Conservation (phyloP, 163 green algal species). For the Volvox carteri region DNA sequence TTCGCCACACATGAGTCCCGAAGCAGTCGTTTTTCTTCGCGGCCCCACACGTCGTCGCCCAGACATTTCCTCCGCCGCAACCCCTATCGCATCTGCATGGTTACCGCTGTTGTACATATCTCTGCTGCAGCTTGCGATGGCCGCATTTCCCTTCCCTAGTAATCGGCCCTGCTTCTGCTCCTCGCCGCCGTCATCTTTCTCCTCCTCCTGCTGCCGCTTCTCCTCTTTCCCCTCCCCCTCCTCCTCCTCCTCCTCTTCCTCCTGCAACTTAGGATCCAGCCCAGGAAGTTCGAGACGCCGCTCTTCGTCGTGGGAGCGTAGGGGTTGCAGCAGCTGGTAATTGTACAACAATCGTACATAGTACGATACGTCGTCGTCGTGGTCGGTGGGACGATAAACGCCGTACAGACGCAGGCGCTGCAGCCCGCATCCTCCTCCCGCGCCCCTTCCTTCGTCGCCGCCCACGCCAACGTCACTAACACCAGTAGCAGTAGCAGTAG, state of each 20-base stretch:
- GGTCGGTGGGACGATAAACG: conserved; percentile 63
- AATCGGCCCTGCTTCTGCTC: conserved; percentile 9
- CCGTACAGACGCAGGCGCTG: conserved; percentile 69
- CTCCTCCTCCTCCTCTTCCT: background rate
- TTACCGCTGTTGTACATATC: too few relatives aligned
- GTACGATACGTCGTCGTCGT: conserved; percentile 62
- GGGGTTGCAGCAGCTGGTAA: background rate
- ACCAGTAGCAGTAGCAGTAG: background rate
- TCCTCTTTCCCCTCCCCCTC: background rate
- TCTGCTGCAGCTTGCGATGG: too few relatives aligned
- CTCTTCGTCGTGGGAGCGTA: background rate
- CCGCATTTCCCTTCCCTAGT: too few relatives aligned
- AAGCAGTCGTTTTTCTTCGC: background rate
- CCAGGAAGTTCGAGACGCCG: background rate
- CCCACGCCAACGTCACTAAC: background rate
- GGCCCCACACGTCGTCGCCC: background rate
- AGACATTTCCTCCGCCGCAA: background rate
- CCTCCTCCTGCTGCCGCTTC: background rate
- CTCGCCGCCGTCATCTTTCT: background rate
- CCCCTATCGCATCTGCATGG: background rate
- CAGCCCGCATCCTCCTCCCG: background rate
- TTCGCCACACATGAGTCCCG: background rate
- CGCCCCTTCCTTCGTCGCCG: too few relatives aligned
- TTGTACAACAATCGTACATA: conserved; percentile 15
- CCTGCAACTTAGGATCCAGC: background rate